Evolutionary conservation across 805 yeast genomes (phyloP), one percentile per base, ranked within the genome.

Genomic region (Candida sphagnicola): DNA sequence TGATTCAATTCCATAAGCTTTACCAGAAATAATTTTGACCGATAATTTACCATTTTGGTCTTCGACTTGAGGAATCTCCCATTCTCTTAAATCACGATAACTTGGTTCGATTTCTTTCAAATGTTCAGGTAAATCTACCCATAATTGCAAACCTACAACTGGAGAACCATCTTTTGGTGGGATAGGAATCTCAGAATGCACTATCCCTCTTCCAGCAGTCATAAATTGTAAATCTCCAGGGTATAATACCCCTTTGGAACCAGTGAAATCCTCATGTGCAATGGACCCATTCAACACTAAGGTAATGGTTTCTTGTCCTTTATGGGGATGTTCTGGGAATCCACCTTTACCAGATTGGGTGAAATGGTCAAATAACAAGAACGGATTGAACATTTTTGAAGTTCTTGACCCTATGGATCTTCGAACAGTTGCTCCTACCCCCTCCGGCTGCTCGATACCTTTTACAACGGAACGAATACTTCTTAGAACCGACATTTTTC

Each of bases 191-290:
- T 87, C 95, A 2, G 87, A 75, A 58, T 86, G 95, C 40, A 84
- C 84, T 18, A 86, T 77, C 35, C 93, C 96, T 49, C 74, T 74
- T 41, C 95, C 95, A 4, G 95, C 95, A 18, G 95, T 87, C 95
- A 87, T 87, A 59, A 86, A 86, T 59, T 87, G 96, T 46, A 88
- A 65, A 56, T 87, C 96, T 39, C 95, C 95, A 4, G 86, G 78
- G 43, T 74, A 70, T 36, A 88, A 62, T 5, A 85, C 69, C 39
- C 95, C 95, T 38, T 74, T 70, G 12, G 82, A 65, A 1, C 95
- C 95, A 2, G 93, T 84, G 62, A 87, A 85, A 56, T 88, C 96
- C 37, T 56, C 67, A 40, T 62, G 68, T 5, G 65, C 66, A 38
- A 62, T 50, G 0, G 62, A 63, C 24, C 68, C 66, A 29, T 54